Base-by-base conservation (phyloP, 768 basidiomycete species). In the Roridomyces roridus region DNA sequence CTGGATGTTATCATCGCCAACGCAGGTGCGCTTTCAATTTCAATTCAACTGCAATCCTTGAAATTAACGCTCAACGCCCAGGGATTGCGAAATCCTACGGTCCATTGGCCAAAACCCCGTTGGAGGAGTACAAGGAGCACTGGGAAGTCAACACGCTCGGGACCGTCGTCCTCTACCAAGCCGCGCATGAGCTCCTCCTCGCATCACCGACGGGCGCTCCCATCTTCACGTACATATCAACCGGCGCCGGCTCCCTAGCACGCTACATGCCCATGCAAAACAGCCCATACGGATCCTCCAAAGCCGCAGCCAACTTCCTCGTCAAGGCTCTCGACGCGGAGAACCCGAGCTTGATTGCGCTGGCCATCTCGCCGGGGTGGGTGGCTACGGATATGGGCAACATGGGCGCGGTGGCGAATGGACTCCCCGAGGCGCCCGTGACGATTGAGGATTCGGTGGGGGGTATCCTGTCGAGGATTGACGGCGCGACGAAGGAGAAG, bases 111-210 rank as follows among this genome's bases (percentile, higher is more conserved):
- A 39, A 9, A 5, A 46, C 46, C 6, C 45, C 44, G 0, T 4
- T 47, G 21, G 7, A 28, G 7, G 34, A 25, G n/a, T 36, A 40
- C 24, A 11, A 24, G 6, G 45, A 47, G 11, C 29, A 47, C 25
- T 48, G n/a, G 18, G 45, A 55, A 26, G 54, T 51, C 3, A 55
- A 55, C 54, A 31, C 39, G 12, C 34, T 55, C 35, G 54, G 54
- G 18, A 6, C 37, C 18, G 31, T 55, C 18, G 45, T 47, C 9
- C 31, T 48, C 9, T 55, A 47, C 54, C 54, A 55, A 41, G 45
- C 41, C 18, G 35, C 34, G 12, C 42, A 54, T 29, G 24, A 21
- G 20, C 53, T 55, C 10, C 53, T 55, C 20, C 40, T 43, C 26
- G 53, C 53, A 18, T 28, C 23, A 7, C 35, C 48, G 11, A 39